phyloP scores from a whole-genome alignment of 305 asterid species.

The Stenogyne calaminthoides region DNA sequence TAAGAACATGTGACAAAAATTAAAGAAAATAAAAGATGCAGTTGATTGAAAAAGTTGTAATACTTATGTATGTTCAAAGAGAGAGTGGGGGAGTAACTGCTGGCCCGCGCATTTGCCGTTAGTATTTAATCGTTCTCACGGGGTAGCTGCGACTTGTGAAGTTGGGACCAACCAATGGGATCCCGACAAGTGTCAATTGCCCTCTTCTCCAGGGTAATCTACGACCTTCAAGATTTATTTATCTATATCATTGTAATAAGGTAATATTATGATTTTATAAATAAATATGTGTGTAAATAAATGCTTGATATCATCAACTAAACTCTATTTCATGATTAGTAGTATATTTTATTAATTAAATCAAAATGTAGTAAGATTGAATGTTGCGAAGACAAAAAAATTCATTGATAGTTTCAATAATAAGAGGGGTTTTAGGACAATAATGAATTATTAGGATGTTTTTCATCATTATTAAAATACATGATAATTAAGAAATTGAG shows the following conservation, averaged over 20 bases:
- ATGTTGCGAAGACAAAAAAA: background rate
- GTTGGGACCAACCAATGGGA: conserved; percentile 35
- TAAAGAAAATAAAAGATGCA: conserved; percentile 29
- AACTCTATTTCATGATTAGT: too few relatives aligned
- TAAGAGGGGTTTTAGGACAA: background rate
- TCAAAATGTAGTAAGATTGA: background rate
- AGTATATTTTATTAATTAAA: background rate
- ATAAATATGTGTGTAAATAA: background rate
- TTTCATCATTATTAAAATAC: too few relatives aligned
- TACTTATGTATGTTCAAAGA: background rate
- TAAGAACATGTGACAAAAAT: conserved; percentile 46
- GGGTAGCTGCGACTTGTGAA: conserved; percentile 42
- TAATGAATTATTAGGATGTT: background rate
- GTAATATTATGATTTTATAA: background rate
- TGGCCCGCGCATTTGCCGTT: conserved; percentile 65
- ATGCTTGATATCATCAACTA: background rate
- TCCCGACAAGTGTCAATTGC: conserved; percentile 34
- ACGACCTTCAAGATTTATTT: background rate
- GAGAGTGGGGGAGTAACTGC: conserved; percentile 37
- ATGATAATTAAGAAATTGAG: too few relatives aligned
- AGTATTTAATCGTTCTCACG: conserved; percentile 83
- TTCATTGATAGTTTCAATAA: background rate
- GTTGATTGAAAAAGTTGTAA: conserved; percentile 22
- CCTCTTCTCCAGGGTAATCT: conserved; percentile 33
- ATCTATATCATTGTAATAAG: background rate